Conservation (phyloP, 2,329 filamentous ascomycete genomes). For the Escovopsis sp. region DNA sequence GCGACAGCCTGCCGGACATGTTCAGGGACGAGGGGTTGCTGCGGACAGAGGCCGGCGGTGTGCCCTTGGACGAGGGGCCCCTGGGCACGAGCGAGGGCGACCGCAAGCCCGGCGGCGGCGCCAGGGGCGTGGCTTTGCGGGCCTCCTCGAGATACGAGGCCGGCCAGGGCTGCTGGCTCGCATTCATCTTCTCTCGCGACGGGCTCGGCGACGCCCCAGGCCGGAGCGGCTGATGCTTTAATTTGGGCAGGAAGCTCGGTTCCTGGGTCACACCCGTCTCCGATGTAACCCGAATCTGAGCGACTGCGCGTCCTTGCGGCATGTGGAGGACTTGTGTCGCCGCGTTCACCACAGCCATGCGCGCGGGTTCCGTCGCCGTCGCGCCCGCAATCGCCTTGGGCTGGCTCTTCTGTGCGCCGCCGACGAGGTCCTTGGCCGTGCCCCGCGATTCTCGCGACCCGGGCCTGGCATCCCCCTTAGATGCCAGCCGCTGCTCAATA, state of each 20-base stretch:
- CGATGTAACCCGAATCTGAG: conserved; percentile 6
- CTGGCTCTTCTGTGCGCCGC: background rate
- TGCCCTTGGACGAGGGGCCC: background rate
- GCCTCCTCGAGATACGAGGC: conserved; percentile 6
- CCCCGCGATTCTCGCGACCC: conserved; percentile 2
- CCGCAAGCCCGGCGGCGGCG: conserved; percentile 4
- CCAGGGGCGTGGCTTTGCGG: conserved; percentile 5
- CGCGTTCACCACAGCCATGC: background rate
- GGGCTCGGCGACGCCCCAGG: conserved; percentile 6
- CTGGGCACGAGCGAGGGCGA: conserved; percentile 1
- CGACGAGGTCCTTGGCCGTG: background rate
- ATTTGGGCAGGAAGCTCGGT: conserved; percentile 19
- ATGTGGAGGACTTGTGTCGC: background rate
- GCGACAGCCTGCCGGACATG: conserved; percentile 1
- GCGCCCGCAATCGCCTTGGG: background rate
- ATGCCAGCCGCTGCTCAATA: conserved; percentile 1
- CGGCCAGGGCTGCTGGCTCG: conserved; percentile 1
- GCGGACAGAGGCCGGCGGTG: conserved; percentile 4
- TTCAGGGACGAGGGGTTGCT: conserved; percentile 1
- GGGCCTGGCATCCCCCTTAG: conserved; percentile 1
- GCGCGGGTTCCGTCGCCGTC: background rate
- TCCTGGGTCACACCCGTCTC: conserved; percentile 4
- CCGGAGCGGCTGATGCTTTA: conserved; percentile 24
- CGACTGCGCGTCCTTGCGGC: conserved; percentile 6
- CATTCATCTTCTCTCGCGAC: background rate